A percentile compares a stretch with the other conserved stretches of the same genome.
Evolutionary conservation across 2,329 filamentous ascomycete genomes (phyloP).

Genomic region (Alternaria gansuensis): DNA sequence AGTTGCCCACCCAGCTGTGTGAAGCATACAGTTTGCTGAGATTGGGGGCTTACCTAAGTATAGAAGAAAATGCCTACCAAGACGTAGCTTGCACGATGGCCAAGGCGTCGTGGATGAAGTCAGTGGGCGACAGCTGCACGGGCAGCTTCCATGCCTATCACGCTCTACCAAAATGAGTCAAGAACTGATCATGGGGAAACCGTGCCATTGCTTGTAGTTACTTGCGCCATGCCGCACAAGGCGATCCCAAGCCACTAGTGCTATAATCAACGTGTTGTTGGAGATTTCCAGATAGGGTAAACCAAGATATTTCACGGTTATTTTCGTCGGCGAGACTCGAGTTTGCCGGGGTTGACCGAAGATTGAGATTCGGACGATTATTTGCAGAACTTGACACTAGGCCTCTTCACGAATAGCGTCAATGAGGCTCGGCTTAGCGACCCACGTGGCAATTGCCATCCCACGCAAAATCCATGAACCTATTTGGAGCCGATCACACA

Average conservation of each 20-base stretch:
- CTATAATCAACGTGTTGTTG: constrained; percentile 26
- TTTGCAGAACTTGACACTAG: not conserved
- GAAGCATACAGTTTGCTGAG: not conserved
- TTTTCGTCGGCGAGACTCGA: constrained; percentile 7
- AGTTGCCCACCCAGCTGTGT: not conserved
- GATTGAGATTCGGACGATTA: constrained; percentile 7
- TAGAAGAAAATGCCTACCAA: not conserved
- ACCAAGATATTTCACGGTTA: constrained; percentile 24
- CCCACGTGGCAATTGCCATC: constrained; percentile 26
- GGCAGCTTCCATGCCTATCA: not conserved
- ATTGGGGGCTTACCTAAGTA: not conserved
- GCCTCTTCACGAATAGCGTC: constrained; percentile 6
- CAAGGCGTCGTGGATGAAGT: not conserved
- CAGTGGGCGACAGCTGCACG: not conserved
- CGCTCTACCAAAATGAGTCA: not conserved
- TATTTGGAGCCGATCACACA: not conserved
- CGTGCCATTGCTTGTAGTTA: too few relatives aligned
- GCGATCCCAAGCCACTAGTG: constrained; percentile 36
- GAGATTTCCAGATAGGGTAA: constrained; percentile 27
- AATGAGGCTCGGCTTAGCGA: constrained; percentile 19
- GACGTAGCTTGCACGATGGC: not conserved
- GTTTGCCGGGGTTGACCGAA: constrained; percentile 14
- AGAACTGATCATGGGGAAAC: not conserved
- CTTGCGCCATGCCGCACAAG: not conserved
- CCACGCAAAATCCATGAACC: constrained; percentile 12